Evolutionary conservation across 441 rosid genomes (phyloP).

Genomic region (Oxalis stricta): DNA sequence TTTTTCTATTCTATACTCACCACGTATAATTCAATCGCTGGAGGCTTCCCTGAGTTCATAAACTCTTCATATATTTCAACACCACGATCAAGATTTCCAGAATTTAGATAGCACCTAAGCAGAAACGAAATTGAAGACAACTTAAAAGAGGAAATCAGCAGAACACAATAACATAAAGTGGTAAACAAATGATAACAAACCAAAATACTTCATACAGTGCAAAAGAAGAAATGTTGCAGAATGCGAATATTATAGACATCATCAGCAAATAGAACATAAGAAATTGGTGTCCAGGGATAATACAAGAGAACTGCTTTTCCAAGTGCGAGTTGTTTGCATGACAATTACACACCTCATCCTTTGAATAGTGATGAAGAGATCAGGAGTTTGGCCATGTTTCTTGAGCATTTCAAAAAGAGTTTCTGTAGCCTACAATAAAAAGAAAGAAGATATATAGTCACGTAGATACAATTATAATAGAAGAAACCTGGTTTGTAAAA

Average conservation of each 20-base stretch:
- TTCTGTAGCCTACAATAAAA: conserved; percentile 34
- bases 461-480: neutral
- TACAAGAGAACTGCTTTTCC: neutral
- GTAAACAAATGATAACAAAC: neutral
- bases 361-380: conserved; percentile 47
- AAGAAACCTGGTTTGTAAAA: too few species aligned
- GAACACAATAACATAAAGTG: neutral
- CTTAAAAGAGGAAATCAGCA: neutral
- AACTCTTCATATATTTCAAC: conserved; percentile 42
- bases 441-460: neutral
- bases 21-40: conserved; percentile 40
- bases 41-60: conserved; percentile 37
- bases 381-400: conserved; percentile 51
- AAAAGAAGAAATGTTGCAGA: too few species aligned
- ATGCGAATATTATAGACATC: too few species aligned
- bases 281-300: too few species aligned
- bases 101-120: conserved; percentile 61
- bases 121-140: neutral
- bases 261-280: too few species aligned
- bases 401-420: conserved; percentile 65
- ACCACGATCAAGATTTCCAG: conserved; percentile 64
- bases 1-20: conserved; percentile 30
- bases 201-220: neutral
- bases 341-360: conserved; percentile 42
- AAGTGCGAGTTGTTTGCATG: neutral